Evolutionary conservation across 179 eudicot genomes (phyloP).

Genomic region (Actinidia chinensis): DNA sequence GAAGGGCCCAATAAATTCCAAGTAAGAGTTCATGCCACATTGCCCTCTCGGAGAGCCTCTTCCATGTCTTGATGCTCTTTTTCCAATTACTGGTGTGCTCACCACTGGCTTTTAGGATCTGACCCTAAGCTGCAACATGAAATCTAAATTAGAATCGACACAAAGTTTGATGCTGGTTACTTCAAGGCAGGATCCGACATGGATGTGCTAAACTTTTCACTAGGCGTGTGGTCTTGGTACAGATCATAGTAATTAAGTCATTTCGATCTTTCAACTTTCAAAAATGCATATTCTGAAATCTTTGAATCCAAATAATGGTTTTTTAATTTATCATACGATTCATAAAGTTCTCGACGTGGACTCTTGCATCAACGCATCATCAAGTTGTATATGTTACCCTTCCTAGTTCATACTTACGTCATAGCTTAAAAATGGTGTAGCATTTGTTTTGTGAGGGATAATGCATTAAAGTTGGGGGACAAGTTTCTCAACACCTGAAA

Average conservation of each 20-base stretch:
- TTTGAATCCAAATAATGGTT: not conserved
- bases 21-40: slow-evolving; percentile 50
- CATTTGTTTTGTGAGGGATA: too few relatives aligned
- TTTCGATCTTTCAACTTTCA: slow-evolving; percentile 91
- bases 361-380: not conserved
- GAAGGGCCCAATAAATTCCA: not conserved
- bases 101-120: slow-evolving; percentile 82
- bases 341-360: not conserved
- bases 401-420: too few relatives aligned
- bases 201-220: slow-evolving; percentile 93
- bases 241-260: slow-evolving; percentile 95
- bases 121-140: slow-evolving; percentile 75
- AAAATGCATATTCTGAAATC: not conserved
- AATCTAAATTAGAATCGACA: not conserved
- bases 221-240: slow-evolving; percentile 90
- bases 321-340: not conserved
- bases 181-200: slow-evolving; percentile 23
- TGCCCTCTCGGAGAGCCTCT: slow-evolving; percentile 89
- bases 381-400: not conserved
- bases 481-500: not conserved
- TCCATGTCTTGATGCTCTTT: slow-evolving; percentile 86
- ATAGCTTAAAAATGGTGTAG: too few relatives aligned
- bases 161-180: not conserved
- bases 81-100: slow-evolving; percentile 97
- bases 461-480: not conserved